A percentile compares a stretch with the other conserved stretches of the same genome.
Conservation (phyloP, 768 basidiomycete genomes). For the Amanita rubescens region DNA sequence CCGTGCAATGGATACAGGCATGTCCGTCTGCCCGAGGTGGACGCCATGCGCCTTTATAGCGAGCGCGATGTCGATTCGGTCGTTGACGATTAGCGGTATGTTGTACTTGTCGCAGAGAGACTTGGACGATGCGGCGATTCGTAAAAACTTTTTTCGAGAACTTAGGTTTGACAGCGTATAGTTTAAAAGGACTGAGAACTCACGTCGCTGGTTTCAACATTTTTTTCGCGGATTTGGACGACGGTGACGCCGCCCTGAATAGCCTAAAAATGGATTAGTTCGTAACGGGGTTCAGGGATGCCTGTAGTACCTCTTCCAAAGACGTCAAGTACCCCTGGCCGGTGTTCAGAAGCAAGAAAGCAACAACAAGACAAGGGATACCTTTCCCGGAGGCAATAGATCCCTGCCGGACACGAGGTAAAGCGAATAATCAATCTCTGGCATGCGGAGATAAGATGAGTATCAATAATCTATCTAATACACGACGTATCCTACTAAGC, state of each 20-base stretch:
- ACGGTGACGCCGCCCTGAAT: constrained; percentile 83
- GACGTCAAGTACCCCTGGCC: constrained; percentile 37
- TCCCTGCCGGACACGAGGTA: constrained; percentile 86
- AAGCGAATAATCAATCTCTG: constrained; percentile 62
- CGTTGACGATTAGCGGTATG: constrained; percentile 82
- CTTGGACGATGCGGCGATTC: constrained; percentile 65
- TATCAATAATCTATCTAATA: no score
- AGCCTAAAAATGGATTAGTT: constrained; percentile 37
- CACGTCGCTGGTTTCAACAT: constrained; percentile 73
- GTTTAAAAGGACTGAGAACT: constrained; percentile 15
- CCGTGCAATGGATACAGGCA: constrained; percentile 61
- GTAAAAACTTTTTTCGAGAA: constrained; percentile 60
- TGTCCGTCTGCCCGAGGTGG: constrained; percentile 87
- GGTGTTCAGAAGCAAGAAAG: constrained; percentile 7
- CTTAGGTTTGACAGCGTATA: not conserved
- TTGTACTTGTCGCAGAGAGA: constrained; percentile 65
- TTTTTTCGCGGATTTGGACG: constrained; percentile 87
- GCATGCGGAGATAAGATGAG: no score
- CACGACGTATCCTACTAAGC: constrained; percentile 1
- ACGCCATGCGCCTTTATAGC: constrained; percentile 73
- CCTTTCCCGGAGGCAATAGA: constrained; percentile 71
- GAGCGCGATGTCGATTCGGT: constrained; percentile 81
- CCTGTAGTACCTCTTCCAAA: constrained; percentile 57
- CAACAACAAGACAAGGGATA: constrained; percentile 19
- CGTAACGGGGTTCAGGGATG: not conserved